Conservation (phyloP, 78 protist genomes). For the Chrysochromulina tobinii region DNA sequence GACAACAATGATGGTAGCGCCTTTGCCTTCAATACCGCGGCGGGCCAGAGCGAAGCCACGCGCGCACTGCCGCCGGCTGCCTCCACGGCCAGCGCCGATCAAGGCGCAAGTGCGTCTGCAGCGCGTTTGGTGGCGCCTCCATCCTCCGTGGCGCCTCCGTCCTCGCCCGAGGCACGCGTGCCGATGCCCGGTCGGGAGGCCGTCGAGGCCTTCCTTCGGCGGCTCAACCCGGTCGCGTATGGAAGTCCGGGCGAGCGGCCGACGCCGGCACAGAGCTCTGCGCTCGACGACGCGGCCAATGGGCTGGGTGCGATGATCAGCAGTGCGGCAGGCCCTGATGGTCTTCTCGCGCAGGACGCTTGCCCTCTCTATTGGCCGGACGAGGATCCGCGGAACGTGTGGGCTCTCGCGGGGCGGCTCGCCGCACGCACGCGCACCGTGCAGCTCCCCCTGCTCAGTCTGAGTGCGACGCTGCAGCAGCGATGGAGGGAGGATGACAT, state of each 20-base stretch:
- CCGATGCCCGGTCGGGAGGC: neutral
- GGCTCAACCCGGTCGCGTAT: neutral
- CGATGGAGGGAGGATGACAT: neutral
- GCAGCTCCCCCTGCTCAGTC: neutral
- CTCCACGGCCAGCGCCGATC: too few species aligned
- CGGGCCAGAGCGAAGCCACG: too few species aligned
- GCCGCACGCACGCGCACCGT: neutral
- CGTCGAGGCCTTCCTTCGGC: neutral
- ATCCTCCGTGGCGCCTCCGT: too few species aligned
- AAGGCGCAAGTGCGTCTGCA: too few species aligned
- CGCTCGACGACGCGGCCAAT: neutral
- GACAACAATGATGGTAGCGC: too few species aligned
- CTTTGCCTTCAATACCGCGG: too few species aligned
- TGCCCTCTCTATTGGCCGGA: neutral
- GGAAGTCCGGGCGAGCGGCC: neutral
- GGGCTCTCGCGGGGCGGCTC: neutral
- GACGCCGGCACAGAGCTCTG: neutral
- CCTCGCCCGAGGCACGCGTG: neutral
- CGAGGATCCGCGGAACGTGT: neutral
- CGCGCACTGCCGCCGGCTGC: too few species aligned
- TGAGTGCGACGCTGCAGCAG: neutral
- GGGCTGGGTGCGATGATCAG: neutral
- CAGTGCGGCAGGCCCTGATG: neutral
- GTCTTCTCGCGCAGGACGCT: neutral
- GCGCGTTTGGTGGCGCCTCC: too few species aligned